phyloP scores from a whole-genome alignment of 768 basidiomycete genomes.

The Tephrocybe sp. region DNA sequence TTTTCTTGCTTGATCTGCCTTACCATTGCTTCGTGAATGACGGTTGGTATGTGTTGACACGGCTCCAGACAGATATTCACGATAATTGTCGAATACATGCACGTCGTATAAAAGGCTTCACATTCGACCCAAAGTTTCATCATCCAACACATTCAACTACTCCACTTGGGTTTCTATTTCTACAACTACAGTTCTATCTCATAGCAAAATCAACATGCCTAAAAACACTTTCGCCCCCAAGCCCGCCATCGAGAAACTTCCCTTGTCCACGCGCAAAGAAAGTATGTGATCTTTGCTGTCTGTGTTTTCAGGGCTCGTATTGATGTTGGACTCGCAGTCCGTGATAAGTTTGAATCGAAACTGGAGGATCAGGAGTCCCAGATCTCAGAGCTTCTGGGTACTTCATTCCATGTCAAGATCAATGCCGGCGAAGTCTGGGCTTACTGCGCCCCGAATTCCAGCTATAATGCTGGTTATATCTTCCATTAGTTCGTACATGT shows the following conservation, averaged over 20 bases:
- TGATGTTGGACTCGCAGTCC: constrained; percentile 22
- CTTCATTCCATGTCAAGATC: constrained; percentile 29
- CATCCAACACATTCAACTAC: not conserved
- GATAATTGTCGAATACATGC: not conserved
- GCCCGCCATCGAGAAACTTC: constrained; percentile 20
- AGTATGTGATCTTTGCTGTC: constrained; percentile 3
- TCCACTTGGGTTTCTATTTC: not conserved
- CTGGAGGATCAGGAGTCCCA: constrained; percentile 30
- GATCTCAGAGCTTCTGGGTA: constrained; percentile 27
- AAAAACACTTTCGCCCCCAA: constrained; percentile 17
- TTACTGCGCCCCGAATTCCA: constrained; percentile 22
- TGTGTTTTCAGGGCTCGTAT: not conserved
- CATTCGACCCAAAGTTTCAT: not conserved
- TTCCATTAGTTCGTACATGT: constrained; percentile 22
- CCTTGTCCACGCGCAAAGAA: constrained; percentile 22
- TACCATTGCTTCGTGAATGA: too few species aligned
- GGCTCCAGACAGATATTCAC: too few species aligned
- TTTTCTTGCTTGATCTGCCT: too few species aligned
- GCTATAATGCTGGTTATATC: constrained; percentile 21
- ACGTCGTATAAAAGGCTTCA: constrained; percentile 10
- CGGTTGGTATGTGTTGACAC: too few species aligned
- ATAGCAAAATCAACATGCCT: constrained; percentile 12
- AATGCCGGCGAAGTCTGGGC: constrained; percentile 34
- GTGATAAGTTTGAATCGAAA: constrained; percentile 35
- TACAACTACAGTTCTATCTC: not conserved